Evolutionary conservation across 495 filamentous ascomycete species (phyloP).

Genomic region (Penicillium goetzii): DNA sequence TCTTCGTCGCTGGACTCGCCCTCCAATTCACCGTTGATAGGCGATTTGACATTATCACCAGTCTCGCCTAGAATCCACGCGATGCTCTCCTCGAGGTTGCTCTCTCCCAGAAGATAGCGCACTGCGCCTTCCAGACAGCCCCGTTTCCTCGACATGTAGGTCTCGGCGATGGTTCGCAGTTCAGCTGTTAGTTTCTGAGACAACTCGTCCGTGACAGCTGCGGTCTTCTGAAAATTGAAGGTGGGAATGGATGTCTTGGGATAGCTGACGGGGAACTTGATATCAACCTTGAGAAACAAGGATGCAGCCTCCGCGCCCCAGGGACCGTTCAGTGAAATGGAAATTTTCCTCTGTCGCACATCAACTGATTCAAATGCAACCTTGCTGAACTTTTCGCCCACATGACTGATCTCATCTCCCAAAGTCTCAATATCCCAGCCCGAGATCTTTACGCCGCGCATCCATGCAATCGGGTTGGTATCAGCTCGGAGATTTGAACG

Average conservation of each 20-base stretch:
- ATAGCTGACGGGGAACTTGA: conserved; percentile 80
- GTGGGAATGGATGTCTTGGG: conserved; percentile 66
- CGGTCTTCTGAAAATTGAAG: conserved; percentile 76
- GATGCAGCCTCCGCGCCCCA: conserved; percentile 75
- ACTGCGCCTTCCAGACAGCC: conserved; percentile 84
- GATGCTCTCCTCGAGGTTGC: conserved; percentile 73
- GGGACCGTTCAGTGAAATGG: conserved; percentile 81
- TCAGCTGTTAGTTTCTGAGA: conserved; percentile 66
- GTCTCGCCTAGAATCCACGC: conserved; percentile 62
- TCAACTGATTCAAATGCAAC: conserved; percentile 86
- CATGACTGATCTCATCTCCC: conserved; percentile 84
- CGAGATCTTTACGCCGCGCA: conserved; percentile 86
- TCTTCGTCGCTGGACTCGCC: conserved; percentile 87
- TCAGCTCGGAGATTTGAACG: conserved; percentile 59
- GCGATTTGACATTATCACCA: conserved; percentile 49
- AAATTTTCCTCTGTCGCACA: conserved; percentile 70
- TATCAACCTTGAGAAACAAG: conserved; percentile 76
- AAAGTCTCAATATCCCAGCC: conserved; percentile 80
- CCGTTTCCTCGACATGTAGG: conserved; percentile 67
- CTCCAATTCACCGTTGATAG: conserved; percentile 61
- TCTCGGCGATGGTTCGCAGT: conserved; percentile 68
- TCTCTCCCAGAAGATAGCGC: conserved; percentile 83
- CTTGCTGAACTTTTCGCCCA: conserved; percentile 80
- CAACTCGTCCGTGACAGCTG: conserved; percentile 72
- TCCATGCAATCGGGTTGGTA: conserved; percentile 85